Percentiles rank a stretch among this genome's conserved stretches.
Conservation (phyloP, 768 basidiomycete genomes). For the Chiua virens region DNA sequence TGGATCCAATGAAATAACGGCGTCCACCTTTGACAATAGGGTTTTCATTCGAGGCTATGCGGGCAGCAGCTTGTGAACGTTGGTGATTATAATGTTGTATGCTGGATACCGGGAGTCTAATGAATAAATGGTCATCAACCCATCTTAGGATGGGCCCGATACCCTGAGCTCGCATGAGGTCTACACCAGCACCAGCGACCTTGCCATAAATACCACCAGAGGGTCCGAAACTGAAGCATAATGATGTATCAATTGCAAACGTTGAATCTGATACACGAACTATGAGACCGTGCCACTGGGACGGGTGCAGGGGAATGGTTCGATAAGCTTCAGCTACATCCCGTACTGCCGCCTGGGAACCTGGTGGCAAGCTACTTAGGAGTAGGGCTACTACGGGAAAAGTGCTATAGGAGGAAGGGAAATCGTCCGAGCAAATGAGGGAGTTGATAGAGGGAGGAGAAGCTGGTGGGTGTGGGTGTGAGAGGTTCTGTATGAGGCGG, state of each 20-base stretch:
- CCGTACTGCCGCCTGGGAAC: neutral
- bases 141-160: conserved; percentile 1
- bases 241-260: neutral
- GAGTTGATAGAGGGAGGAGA: conserved; percentile 35
- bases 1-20: too few relatives aligned
- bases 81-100: conserved; percentile 3
- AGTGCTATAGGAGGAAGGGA: neutral
- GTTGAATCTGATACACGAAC: conserved; percentile 15
- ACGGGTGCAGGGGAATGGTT: conserved; percentile 28
- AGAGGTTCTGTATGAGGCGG: conserved; percentile 32
- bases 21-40: too few relatives aligned
- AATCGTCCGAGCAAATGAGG: conserved; percentile 21
- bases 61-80: too few relatives aligned
- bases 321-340: conserved; percentile 2
- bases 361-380: neutral
- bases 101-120: too few relatives aligned
- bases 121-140: conserved; percentile 10
- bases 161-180: conserved; percentile 10
- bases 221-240: neutral
- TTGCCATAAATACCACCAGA: neutral
- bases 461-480: neutral
- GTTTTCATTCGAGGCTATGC: too few relatives aligned
- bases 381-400: neutral
- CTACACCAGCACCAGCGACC: neutral
- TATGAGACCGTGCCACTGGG: conserved; percentile 39